Evolutionary conservation across 1,284 basidiomycete species (phyloP).

Genomic region (Leucoagaricus sp.): DNA sequence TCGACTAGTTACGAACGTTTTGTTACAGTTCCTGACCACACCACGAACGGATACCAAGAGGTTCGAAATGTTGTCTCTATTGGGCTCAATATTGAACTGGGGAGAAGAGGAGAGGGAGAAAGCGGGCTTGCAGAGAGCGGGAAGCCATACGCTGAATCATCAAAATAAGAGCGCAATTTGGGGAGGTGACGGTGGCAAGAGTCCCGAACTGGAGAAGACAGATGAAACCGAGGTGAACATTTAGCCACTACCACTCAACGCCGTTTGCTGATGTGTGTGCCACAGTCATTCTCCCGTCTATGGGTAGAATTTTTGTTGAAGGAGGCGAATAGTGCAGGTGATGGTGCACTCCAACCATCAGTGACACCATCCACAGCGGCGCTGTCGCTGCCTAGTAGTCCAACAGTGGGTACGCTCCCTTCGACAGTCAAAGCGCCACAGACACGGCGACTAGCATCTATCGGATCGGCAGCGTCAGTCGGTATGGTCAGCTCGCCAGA

Average conservation of each 20-base stretch:
- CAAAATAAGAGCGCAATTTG: constrained; percentile 40
- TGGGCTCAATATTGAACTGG: constrained; percentile 91
- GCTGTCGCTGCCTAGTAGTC: constrained; percentile 46
- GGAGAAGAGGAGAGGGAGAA: constrained; percentile 86
- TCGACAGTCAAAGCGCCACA: neutral
- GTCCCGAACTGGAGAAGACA: constrained; percentile 65
- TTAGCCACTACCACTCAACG: neutral
- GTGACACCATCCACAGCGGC: constrained; percentile 65
- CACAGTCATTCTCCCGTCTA: constrained; percentile 89
- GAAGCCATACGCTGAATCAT: constrained; percentile 26
- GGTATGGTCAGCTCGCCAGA: constrained; percentile 9
- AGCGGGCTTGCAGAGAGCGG: constrained; percentile 78
- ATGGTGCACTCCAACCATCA: constrained; percentile 44
- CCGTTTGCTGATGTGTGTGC: neutral
- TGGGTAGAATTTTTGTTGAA: constrained; percentile 97
- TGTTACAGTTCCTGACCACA: constrained; percentile 90
- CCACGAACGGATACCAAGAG: constrained; percentile 92
- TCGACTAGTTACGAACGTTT: constrained; percentile 91
- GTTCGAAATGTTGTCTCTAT: constrained; percentile 93
- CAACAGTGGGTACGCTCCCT: constrained; percentile 5
- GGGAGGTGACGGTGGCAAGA: constrained; percentile 48
- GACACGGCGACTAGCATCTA: constrained; percentile 13
- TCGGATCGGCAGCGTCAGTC: constrained; percentile 11
- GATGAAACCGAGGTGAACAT: constrained; percentile 72
- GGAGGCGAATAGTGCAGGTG: constrained; percentile 74